Conservation (phyloP, 768 basidiomycete genomes). For the Chalciporus chontae region DNA sequence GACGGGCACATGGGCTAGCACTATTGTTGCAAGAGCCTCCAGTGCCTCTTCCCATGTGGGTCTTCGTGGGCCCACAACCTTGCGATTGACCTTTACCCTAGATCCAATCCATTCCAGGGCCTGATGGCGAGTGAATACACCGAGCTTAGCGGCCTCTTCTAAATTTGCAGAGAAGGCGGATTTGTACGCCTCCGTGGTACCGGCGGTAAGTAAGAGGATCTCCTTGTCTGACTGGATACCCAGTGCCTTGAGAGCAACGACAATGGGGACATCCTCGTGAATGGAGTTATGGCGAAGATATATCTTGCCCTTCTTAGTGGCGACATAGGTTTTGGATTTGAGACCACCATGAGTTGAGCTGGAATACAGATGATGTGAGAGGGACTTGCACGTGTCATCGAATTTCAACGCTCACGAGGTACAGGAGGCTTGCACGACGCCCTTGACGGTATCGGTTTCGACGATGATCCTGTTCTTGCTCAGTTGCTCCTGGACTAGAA, state of each 20-base stretch:
- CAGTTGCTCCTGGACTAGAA: slow-evolving; percentile 96
- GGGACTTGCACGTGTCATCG: neutral
- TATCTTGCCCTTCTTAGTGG: slow-evolving; percentile 91
- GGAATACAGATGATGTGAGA: slow-evolving; percentile 9
- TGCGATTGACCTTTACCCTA: slow-evolving; percentile 85
- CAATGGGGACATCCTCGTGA: slow-evolving; percentile 95
- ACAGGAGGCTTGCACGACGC: slow-evolving; percentile 89
- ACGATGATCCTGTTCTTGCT: slow-evolving; percentile 99
- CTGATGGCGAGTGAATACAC: slow-evolving; percentile 88
- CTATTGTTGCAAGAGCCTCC: slow-evolving; percentile 95
- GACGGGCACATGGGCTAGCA: slow-evolving; percentile 94
- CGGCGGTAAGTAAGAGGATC: slow-evolving; percentile 90
- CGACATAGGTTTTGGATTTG: slow-evolving; percentile 97
- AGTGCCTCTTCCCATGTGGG: slow-evolving; percentile 93
- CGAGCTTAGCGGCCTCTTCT: slow-evolving; percentile 91
- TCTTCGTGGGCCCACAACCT: slow-evolving; percentile 75
- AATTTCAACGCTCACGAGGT: slow-evolving; percentile 68
- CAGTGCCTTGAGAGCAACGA: slow-evolving; percentile 92
- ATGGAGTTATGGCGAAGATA: slow-evolving; percentile 98
- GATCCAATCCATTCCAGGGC: slow-evolving; percentile 93
- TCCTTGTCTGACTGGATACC: slow-evolving; percentile 98
- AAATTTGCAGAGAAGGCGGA: slow-evolving; percentile 84
- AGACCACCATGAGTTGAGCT: slow-evolving; percentile 80
- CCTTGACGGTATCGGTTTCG: slow-evolving; percentile 88
- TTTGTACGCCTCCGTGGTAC: slow-evolving; percentile 86